Evolutionary conservation across 2,329 filamentous ascomycete species (phyloP), one percentile per base, ranked within the genome.

Genomic region (Ophidiomyces ophidiicola): DNA sequence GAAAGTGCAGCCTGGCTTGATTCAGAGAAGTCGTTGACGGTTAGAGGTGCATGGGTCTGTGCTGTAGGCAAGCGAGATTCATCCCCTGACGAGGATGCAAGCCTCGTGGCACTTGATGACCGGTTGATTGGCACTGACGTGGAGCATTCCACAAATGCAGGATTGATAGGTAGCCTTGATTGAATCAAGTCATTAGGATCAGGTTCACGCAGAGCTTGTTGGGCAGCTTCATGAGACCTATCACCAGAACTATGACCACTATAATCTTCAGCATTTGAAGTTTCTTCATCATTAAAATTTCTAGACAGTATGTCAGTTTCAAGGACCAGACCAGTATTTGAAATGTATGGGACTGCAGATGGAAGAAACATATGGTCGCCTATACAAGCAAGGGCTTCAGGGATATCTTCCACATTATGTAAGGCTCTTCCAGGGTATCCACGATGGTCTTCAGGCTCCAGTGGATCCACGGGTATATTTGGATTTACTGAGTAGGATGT

Each of bases 101-200:
- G 32, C 6, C 6, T 7, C 24, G 7, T n/a, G 24, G 24, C 7
- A n/a, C n/a, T 26, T 26, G 24, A 7, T 7, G 24, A 26, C n/a
- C 7, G 24, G 24, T 7, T 7, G 24, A 26, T 26, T 26, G 24
- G 24, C 24, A n/a, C 24, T 26, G 7, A 7, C n/a, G 24, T 26
- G 24, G 24, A 26, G 24, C 24, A n/a, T n/a, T n/a, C n/a, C n/a
- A n/a, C n/a, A n/a, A 26, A 26, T 1, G 54, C 53, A 19, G 57
- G 55, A 18, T 58, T 59, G 20, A 59, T 58, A 3, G 56, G 56
- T 7, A 43, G 21, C 5, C 12, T 7, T 28, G 43, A 45, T 7
- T 19, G 32, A 11, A 37, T 30, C 15, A 45, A 31, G 23, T 43
- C 32, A 6, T 33, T 23, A 14, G 21, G 2, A 15, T 17, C 14